Percentiles rank a stretch among this genome's conserved stretches.
Evolutionary conservation across 2,329 filamentous ascomycete species (phyloP).

Genomic region (Stachybotrys chlorohalonatus): DNA sequence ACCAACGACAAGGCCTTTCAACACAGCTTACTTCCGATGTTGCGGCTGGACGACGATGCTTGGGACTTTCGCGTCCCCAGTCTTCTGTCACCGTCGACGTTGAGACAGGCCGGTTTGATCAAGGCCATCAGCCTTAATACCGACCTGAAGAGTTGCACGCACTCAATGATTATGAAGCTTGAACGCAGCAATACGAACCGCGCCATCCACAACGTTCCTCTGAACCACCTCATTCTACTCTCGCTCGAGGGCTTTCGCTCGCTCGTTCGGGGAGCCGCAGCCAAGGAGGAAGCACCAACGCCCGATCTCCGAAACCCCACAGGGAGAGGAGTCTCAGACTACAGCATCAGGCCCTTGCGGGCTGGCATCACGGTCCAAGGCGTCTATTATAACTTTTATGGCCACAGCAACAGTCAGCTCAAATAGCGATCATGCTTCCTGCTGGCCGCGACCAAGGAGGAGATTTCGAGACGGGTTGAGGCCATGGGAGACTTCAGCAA

Average conservation of each 20-base stretch:
- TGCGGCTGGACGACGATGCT: neutral
- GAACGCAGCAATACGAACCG: slow-evolving; percentile 18
- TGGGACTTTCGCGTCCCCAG: neutral
- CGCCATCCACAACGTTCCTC: slow-evolving; percentile 15
- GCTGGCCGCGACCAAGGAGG: slow-evolving; percentile 21
- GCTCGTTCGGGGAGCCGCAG: slow-evolving; percentile 3
- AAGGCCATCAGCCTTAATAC: neutral
- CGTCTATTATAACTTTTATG: slow-evolving; percentile 28
- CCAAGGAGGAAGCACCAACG: neutral
- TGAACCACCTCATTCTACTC: slow-evolving; percentile 21
- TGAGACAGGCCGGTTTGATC: neutral
- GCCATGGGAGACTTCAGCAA: slow-evolving; percentile 28
- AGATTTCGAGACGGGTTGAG: slow-evolving; percentile 22
- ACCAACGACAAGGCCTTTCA: neutral
- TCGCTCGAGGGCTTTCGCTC: slow-evolving; percentile 24
- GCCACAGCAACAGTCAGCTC: slow-evolving; percentile 33
- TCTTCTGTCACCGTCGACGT: neutral
- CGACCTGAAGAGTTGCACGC: slow-evolving; percentile 1
- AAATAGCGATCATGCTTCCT: slow-evolving; percentile 31
- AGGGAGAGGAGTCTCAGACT: slow-evolving; percentile 23
- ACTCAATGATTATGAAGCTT: slow-evolving; percentile 17
- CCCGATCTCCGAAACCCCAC: slow-evolving; percentile 13
- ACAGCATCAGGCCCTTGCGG: slow-evolving; percentile 21
- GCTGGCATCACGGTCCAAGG: slow-evolving; percentile 24
- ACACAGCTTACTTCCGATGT: neutral